Evolutionary conservation across 768 basidiomycete genomes (phyloP).

Genomic region (Kwoniella sp.): DNA sequence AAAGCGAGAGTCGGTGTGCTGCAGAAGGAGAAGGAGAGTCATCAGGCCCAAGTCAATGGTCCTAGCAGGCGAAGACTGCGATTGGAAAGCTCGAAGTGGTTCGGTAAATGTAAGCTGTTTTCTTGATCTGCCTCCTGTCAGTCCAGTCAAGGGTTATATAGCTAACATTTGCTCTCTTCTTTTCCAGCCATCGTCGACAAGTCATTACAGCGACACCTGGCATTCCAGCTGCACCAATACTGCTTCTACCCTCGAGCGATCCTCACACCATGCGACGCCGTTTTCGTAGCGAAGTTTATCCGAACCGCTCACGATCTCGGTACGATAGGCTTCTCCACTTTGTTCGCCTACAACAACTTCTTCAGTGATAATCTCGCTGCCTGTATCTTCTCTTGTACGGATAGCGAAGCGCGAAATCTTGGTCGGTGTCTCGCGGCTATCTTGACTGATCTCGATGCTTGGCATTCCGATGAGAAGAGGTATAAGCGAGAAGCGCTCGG

Average conservation of each 20-base stretch:
- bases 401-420: conserved; percentile 93
- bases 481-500: conserved; percentile 65
- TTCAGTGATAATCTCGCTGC: conserved; percentile 81
- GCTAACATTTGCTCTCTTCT: background rate
- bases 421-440: conserved; percentile 88
- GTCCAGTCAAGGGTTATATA: background rate
- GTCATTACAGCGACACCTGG: conserved; percentile 21
- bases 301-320: conserved; percentile 81
- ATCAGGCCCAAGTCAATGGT: conserved; percentile 34
- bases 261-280: conserved; percentile 95
- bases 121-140: too few relatives aligned
- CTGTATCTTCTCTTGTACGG: conserved; percentile 88
- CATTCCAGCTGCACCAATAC: conserved; percentile 64
- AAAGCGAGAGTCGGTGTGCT: conserved; percentile 35
- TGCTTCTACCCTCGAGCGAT: conserved; percentile 90
- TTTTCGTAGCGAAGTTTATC: conserved; percentile 89
- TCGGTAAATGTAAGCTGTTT: conserved; percentile 43
- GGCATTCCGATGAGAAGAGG: conserved; percentile 69
- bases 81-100: conserved; percentile 47
- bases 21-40: conserved; percentile 40
- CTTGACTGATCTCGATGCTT: conserved; percentile 73
- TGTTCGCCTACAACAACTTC: conserved; percentile 80
- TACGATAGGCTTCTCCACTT: conserved; percentile 83
- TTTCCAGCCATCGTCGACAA: conserved; percentile 35
- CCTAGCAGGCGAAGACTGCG: conserved; percentile 33